phyloP scores from a whole-genome alignment of 176 grass and related monocot species.

The Carex littledalei region DNA sequence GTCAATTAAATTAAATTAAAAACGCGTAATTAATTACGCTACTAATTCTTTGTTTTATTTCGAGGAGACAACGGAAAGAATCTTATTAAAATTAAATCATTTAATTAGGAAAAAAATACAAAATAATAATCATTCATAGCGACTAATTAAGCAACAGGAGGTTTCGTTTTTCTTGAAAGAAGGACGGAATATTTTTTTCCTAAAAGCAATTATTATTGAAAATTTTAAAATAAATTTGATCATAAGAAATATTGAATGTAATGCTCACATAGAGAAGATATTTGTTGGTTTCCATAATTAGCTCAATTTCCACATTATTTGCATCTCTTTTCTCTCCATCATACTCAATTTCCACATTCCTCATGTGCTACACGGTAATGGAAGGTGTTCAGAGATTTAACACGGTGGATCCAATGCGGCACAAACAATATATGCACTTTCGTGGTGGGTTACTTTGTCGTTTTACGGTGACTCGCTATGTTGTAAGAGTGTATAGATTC shows the following conservation, averaged over 20 bases:
- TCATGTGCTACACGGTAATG: background rate
- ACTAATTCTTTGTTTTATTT: too few relatives aligned
- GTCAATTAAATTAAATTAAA: background rate
- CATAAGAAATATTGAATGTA: background rate
- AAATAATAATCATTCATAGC: background rate
- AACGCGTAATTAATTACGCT: too few relatives aligned
- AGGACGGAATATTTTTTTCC: background rate
- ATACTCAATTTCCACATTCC: background rate
- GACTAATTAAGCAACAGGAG: background rate
- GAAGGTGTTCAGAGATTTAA: background rate
- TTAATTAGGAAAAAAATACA: too few relatives aligned
- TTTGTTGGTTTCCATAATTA: background rate
- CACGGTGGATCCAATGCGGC: background rate
- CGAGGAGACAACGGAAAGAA: too few relatives aligned
- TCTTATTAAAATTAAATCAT: too few relatives aligned
- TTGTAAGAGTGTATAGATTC: too few relatives aligned
- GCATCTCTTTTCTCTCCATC: background rate
- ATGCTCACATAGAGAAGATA: background rate
- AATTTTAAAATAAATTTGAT: background rate
- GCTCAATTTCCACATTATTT: background rate
- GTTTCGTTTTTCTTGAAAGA: background rate
- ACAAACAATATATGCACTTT: background rate
- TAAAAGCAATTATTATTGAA: background rate
- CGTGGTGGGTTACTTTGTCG: background rate
- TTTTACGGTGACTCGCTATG: background rate